Evolutionary conservation across 1,284 basidiomycete genomes (phyloP).

Genomic region (Termitomyces sp.): DNA sequence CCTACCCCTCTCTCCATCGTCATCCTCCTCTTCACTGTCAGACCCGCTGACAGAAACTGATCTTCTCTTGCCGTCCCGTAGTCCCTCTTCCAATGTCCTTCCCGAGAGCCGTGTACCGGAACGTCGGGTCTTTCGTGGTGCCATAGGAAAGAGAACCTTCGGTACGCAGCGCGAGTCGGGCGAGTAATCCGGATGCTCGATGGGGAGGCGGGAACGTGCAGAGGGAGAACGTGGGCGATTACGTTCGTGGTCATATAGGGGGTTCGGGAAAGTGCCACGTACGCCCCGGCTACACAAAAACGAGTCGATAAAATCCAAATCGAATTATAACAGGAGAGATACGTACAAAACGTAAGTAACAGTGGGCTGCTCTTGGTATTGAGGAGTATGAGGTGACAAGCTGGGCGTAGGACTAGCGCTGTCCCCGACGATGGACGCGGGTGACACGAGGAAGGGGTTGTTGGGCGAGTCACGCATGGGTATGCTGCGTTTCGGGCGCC

Average conservation of each 20-base stretch:
- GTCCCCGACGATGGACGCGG: constrained; percentile 11
- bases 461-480: constrained; percentile 34
- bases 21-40: constrained; percentile 12
- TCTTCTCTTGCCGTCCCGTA: constrained; percentile 1
- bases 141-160: constrained; percentile 42
- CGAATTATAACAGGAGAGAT: background rate
- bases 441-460: constrained; percentile 38
- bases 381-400: constrained; percentile 16
- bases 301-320: constrained; percentile 2
- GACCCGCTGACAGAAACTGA: constrained; percentile 12
- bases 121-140: constrained; percentile 14
- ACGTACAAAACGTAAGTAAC: constrained; percentile 57
- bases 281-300: constrained; percentile 45
- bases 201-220: constrained; percentile 38
- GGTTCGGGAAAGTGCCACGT: constrained; percentile 44
- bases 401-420: constrained; percentile 17
- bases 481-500: constrained; percentile 25
- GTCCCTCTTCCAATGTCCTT: constrained; percentile 2
- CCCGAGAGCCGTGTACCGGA: background rate
- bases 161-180: constrained; percentile 43
- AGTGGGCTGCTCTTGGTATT: constrained; percentile 39
- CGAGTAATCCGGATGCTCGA: constrained; percentile 47
- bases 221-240: constrained; percentile 35
- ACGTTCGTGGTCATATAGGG: constrained; percentile 38
- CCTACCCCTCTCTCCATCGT: constrained; percentile 4